Evolutionary conservation across 495 filamentous ascomycete genomes (phyloP).

Genomic region (Penicillium simplicissimum): DNA sequence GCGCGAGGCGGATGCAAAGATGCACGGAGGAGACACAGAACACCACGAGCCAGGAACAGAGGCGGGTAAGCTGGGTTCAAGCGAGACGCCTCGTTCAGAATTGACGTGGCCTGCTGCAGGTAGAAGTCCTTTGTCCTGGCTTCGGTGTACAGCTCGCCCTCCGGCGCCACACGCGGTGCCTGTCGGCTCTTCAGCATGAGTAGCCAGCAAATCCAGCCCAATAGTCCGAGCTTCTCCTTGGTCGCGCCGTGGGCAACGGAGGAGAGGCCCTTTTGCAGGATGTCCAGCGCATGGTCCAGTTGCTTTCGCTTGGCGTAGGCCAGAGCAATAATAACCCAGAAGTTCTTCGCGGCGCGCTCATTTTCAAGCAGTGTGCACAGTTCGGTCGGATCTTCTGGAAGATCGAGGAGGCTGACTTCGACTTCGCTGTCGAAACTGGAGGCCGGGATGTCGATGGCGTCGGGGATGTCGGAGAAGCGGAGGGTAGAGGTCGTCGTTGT

Average conservation of each 20-base stretch:
- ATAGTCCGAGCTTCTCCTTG: slow-evolving; percentile 82
- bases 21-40: slow-evolving; percentile 82
- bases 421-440: slow-evolving; percentile 80
- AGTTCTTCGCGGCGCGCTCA: slow-evolving; percentile 79
- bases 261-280: slow-evolving; percentile 77
- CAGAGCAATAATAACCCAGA: slow-evolving; percentile 94
- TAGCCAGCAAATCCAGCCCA: slow-evolving; percentile 88
- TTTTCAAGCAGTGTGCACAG: slow-evolving; percentile 92
- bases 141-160: slow-evolving; percentile 64
- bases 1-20: slow-evolving; percentile 77
- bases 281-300: slow-evolving; percentile 91
- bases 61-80: slow-evolving; percentile 89
- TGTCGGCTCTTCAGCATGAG: slow-evolving; percentile 88
- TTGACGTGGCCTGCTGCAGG: slow-evolving; percentile 84
- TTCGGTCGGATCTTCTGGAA: slow-evolving; percentile 93
- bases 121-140: slow-evolving; percentile 89
- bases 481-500: slow-evolving; percentile 26
- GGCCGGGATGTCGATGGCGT: slow-evolving; percentile 87
- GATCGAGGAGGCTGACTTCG: slow-evolving; percentile 86
- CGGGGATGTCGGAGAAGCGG: slow-evolving; percentile 87
- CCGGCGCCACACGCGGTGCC: slow-evolving; percentile 74
- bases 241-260: slow-evolving; percentile 69
- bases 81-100: slow-evolving; percentile 90
- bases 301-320: slow-evolving; percentile 97
- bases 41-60: slow-evolving; percentile 86